Percentiles rank a stretch among this genome's conserved stretches.
These are phyloP conservation scores for Carex kokanica DNA, from an alignment of 176 grass and related monocot genomes.

Conservation along the genomic window DNA sequence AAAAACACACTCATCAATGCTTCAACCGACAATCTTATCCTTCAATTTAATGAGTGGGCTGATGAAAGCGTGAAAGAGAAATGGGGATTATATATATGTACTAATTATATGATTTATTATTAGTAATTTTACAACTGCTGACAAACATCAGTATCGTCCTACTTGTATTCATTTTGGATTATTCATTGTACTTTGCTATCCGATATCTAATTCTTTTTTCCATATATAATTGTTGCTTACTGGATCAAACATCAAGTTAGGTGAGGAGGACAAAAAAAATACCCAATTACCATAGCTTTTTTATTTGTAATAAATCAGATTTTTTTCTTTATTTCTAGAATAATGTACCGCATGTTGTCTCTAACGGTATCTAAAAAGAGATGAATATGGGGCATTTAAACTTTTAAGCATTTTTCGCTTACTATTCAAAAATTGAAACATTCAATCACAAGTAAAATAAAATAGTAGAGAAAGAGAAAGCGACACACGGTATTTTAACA, in stretches of 20 bases:
- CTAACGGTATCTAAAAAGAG: too few species aligned
- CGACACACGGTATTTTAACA: too few species aligned
- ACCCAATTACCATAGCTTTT: background rate
- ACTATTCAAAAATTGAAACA: too few species aligned
- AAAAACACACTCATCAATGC: background rate
- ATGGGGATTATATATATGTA: background rate
- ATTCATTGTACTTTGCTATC: conserved; percentile 9
- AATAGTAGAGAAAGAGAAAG: too few species aligned
- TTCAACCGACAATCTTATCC: background rate
- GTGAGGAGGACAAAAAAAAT: too few species aligned
- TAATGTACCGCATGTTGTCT: background rate
- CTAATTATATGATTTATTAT: background rate
- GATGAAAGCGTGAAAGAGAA: background rate
- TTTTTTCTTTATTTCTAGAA: background rate
- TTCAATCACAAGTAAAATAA: too few species aligned
- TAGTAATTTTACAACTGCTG: background rate
- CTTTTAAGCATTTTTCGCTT: too few species aligned
- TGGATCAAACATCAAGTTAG: too few species aligned
- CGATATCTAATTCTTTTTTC: background rate
- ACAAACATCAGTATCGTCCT: background rate
- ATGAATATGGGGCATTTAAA: too few species aligned
- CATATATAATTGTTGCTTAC: background rate
- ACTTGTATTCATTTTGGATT: background rate
- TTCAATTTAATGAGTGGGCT: background rate
- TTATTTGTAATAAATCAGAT: background rate